Conservation (phyloP, 2,329 filamentous ascomycete genomes). For the Aureobasidium uvarum region DNA sequence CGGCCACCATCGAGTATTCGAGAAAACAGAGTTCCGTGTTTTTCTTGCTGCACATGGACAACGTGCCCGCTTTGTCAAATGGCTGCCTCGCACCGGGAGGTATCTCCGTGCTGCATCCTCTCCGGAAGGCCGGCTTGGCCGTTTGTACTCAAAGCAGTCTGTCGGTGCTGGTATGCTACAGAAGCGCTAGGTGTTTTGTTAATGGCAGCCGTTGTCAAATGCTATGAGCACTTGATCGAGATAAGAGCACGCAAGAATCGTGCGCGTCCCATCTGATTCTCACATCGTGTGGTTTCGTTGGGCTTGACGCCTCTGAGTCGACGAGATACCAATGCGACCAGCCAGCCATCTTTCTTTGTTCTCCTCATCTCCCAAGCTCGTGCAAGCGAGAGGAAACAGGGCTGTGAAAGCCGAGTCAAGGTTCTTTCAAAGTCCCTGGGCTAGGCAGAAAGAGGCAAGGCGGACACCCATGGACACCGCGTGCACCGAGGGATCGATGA, state of each 20-base stretch:
- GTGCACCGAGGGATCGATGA: slow-evolving; percentile 11
- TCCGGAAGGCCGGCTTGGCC: slow-evolving; percentile 4
- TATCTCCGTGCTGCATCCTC: background rate
- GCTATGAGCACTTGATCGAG: background rate
- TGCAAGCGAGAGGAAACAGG: background rate
- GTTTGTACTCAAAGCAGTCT: slow-evolving; percentile 3
- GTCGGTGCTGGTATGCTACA: background rate
- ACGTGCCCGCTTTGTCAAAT: background rate
- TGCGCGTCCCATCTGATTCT: background rate
- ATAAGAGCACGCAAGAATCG: slow-evolving; percentile 6
- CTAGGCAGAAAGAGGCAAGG: slow-evolving; percentile 11
- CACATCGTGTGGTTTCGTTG: background rate
- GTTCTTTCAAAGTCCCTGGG: slow-evolving; percentile 21
- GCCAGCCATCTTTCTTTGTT: background rate
- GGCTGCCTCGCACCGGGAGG: slow-evolving; percentile 1
- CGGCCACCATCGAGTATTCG: background rate
- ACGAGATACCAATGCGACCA: background rate
- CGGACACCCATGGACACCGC: background rate
- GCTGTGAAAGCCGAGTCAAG: slow-evolving; percentile 4
- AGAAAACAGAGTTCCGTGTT: slow-evolving; percentile 5
- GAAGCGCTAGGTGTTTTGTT: background rate
- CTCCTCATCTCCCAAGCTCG: background rate
- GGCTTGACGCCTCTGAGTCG: background rate
- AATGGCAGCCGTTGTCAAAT: slow-evolving; percentile 5
- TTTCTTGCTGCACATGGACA: background rate